Base-by-base conservation (phyloP, 1,139 yeast genomes). In the Wickerhamomyces sp. region DNA sequence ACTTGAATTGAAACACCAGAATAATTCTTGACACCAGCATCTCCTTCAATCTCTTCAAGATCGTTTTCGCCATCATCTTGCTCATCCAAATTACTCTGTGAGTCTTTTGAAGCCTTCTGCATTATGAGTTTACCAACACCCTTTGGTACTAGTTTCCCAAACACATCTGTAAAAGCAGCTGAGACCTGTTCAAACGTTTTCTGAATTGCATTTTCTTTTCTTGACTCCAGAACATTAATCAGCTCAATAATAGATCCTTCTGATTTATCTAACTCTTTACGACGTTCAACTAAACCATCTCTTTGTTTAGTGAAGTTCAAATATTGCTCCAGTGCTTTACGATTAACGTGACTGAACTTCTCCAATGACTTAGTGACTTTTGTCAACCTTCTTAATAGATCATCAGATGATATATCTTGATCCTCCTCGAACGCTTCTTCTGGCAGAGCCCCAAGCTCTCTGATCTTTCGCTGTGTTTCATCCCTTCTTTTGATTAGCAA, bases 261-360 rank as follows among this genome's bases (percentile, higher is more conserved):
- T 1, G 96, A 88, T 38, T 69, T 75, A 33, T 79, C 85, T 37
- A 93, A 71, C 51, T 89, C 96, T 30, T 68, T 69, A 39, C 88
- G 76, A 56, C 97, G 79, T 27, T 69, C 70, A 1, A 73, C 74
- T 51, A 90, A 69, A 8, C 81, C 84, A 42, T 79, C 84, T 46
- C 86, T 74, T 62, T 90, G 94, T 50, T 76, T 79, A 14, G 86
- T 79, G 61, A 90, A 91, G 38, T 79, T 81, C 46, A 75, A 71
- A 61, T 76, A 88, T 61, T 93, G 96, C 58, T 91, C 98, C 56
- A 87, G 72, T 0, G 99, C 97, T 59, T 89, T 87, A 61, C 86
- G 87, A 66, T 93, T 93, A 47, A 93, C 87, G 63, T 89, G 95
- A 26, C 79, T 77, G 62, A 78, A 85, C 55, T 79, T 75, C 36